Evolutionary conservation across 2,329 filamentous ascomycete species (phyloP), one percentile per base, ranked within the genome.

Genomic region (Fusarium domesticum): DNA sequence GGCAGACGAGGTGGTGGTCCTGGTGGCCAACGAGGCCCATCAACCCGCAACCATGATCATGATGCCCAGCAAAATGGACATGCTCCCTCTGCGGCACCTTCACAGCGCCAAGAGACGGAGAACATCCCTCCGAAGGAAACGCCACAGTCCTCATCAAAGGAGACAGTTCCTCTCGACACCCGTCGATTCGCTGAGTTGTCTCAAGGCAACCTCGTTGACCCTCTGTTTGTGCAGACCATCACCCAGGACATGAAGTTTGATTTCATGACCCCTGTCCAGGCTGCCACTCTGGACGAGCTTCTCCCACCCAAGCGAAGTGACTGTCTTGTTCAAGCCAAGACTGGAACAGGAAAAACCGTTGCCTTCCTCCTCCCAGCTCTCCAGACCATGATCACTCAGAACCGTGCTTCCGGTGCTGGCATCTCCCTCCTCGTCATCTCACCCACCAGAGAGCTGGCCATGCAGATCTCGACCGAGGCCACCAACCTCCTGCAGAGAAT

Each of bases 351-450:
- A 57, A 95, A 95, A 70, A 95, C 89, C 0, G 68, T 93, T 43
- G 89, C 85, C 37, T 95, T 95, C 69, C 74, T 95, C 28, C 71
- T 93, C 4, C 89, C 89, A n/a, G 78, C 87, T n/a, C 70, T 95
- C 28, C 86, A 93, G 64, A 86, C 80, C 47, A 84, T 93, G 59
- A 72, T 92, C 56, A 68, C 67, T 38, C 65, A 64, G 45, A 64
- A 65, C 42, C 48, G 56, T 18, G 54, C 57, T 12, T 44, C 51
- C 8, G 65, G 50, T 20, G 63, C 59, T 50, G 74, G 65, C 61
- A 71, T 85, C 25, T 77, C 79, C 12, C 70, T 83, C 2, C 72
- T 87, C n/a, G 75, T 87, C 47, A 74, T 88, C 46, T 83, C 83
- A 0, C 84, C 84, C 2, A 88, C 84, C 2, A 81, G 85, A 57